Base-by-base conservation (phyloP, 106 monocot species). In the Cymbidium sinense region DNA sequence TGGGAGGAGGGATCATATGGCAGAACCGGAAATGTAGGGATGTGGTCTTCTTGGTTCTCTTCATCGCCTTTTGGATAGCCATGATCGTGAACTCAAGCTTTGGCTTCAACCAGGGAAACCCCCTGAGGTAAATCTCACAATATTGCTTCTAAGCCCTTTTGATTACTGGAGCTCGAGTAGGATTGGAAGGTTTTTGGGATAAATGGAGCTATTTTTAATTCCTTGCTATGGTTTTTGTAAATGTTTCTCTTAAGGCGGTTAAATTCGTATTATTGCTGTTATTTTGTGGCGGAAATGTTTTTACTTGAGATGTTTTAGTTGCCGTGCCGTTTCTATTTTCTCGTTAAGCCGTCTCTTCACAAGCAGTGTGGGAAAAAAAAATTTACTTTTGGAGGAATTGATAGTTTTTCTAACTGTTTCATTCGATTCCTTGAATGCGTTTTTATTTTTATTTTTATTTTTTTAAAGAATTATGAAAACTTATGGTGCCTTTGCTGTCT, bases 51-150 rank as follows among this genome's bases (percentile, higher is more conserved):
- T 86, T 91, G 34, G 75, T 88, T 39, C 33, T 91, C 35, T 91
- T 91, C 77, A 73, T 83, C 31, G 88, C 91, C 17, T 88, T 91
- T 78, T 91, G 91, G 88, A 77, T 91, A 6, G 91, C 86, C 52
- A 91, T 91, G 91, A 88, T 88, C 64, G 88, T 91, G 62, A 91
- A 88, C 71, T 91, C 88, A 29, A 91, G 88, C 84, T 86, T 91
- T 71, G 91, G 86, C 2, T 91, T 91, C 79, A 86, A 91, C 84
- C 86, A 88, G 34, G 91, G 91, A 11, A 86, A 88, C 81, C 91
- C 91, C 1, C 82, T 91, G 58, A 86, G 91, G 91, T 86, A 31
- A 80, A 33, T 62, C 34, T 64, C 43, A 65, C 50, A 69, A 21
- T 33, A 30, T 70, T 70, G 15, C 25, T 50, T 23, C 29, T 47